A percentile compares a stretch with the other conserved stretches of the same genome.
Conservation (phyloP, 345 rosid genomes). For the Nephelium lappaceum region DNA sequence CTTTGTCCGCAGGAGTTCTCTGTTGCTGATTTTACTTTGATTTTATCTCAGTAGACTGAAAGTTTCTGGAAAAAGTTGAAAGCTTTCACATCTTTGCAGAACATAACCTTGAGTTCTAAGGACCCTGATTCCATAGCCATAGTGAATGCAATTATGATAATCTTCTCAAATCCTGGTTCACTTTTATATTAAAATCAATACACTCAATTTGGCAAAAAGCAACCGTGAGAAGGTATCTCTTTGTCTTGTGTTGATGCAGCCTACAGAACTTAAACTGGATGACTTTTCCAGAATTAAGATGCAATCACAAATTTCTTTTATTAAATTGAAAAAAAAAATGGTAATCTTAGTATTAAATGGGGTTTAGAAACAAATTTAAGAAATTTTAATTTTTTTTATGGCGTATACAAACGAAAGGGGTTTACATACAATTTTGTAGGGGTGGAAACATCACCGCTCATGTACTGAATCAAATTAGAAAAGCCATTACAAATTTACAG, state of each 20-base stretch:
- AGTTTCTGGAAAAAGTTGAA: constrained; percentile 70
- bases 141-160: not conserved
- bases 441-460: too few species aligned
- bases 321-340: too few species aligned
- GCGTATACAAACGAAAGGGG: too few species aligned
- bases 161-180: not conserved
- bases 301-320: not conserved
- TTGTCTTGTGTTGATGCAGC: not conserved
- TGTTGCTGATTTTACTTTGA: constrained; percentile 30
- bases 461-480: too few species aligned
- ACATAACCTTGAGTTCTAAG: constrained; percentile 44
- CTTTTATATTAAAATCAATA: not conserved
- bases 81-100: constrained; percentile 43
- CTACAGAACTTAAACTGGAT: not conserved
- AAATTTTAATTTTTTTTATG: too few species aligned
- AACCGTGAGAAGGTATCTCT: not conserved
- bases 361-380: too few species aligned
- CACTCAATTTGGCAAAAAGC: not conserved
- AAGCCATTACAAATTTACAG: too few species aligned
- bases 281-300: not conserved
- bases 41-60: constrained; percentile 35
- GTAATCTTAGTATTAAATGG: too few species aligned
- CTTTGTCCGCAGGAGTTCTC: constrained; percentile 48
- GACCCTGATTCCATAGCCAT: constrained; percentile 32
- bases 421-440: too few species aligned